A percentile compares a stretch with the other conserved stretches of the same genome.
phyloP scores from a whole-genome alignment of 306 rosid species.

The Vicia villosa region DNA sequence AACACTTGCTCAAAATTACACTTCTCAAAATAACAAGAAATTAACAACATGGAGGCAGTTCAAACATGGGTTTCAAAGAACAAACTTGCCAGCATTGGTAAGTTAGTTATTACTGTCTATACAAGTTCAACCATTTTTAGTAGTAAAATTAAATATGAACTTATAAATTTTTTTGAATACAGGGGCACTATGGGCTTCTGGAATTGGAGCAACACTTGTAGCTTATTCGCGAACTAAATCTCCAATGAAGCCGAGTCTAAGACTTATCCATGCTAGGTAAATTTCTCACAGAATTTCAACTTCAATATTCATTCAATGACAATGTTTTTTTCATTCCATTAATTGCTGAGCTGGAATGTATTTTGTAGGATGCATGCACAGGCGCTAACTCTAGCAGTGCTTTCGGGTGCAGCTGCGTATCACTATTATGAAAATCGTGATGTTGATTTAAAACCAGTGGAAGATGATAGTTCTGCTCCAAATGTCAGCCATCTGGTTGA shows the following conservation, averaged over 20 bases:
- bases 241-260: slow-evolving; percentile 76
- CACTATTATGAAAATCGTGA: slow-evolving; percentile 61
- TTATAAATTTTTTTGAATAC: slow-evolving; percentile 1
- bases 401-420: slow-evolving; percentile 76
- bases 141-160: neutral
- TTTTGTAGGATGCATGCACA: slow-evolving; percentile 78
- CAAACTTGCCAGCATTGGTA: slow-evolving; percentile 82
- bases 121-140: neutral
- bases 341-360: neutral
- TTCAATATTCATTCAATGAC: neutral
- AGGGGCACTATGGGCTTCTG: slow-evolving; percentile 85
- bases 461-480: slow-evolving; percentile 23
- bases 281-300: neutral
- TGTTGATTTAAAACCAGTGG: slow-evolving; percentile 4
- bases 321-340: neutral
- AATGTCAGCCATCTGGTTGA: slow-evolving; percentile 7
- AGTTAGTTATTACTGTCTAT: neutral
- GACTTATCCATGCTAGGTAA: slow-evolving; percentile 88
- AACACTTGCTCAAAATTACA: neutral
- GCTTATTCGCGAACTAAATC: slow-evolving; percentile 51
- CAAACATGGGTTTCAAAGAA: slow-evolving; percentile 75
- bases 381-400: slow-evolving; percentile 77
- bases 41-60: slow-evolving; percentile 62
- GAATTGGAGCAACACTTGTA: slow-evolving; percentile 71
- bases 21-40: neutral